Evolutionary conservation across 495 filamentous ascomycete species (phyloP).

Genomic region (Penicillium bovifimosum): DNA sequence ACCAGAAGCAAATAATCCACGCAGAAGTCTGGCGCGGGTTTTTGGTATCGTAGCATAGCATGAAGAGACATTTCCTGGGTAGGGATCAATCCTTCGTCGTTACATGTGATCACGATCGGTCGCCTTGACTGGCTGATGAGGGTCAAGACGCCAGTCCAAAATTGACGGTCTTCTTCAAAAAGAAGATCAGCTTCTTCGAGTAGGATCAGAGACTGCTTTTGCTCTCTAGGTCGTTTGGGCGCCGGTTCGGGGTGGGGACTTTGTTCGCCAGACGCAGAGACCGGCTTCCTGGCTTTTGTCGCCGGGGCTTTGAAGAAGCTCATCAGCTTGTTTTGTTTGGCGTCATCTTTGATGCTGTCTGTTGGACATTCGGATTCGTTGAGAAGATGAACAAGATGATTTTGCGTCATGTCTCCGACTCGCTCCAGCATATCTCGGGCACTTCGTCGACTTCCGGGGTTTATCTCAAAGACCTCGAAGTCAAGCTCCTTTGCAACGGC

Average conservation of each 20-base stretch:
- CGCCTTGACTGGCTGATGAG: slow-evolving; percentile 80
- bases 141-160: slow-evolving; percentile 76
- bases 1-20: slow-evolving; percentile 77
- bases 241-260: slow-evolving; percentile 16
- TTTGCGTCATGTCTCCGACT: slow-evolving; percentile 93
- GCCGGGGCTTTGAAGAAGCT: slow-evolving; percentile 65
- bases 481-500: slow-evolving; percentile 93
- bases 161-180: slow-evolving; percentile 91
- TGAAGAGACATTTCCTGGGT: slow-evolving; percentile 64
- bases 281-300: slow-evolving; percentile 25
- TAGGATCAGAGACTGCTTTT: slow-evolving; percentile 92
- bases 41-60: slow-evolving; percentile 77
- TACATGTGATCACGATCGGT: slow-evolving; percentile 93
- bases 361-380: slow-evolving; percentile 24
- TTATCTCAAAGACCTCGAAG: slow-evolving; percentile 95
- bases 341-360: slow-evolving; percentile 40
- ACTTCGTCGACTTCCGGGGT: slow-evolving; percentile 71
- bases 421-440: slow-evolving; percentile 87
- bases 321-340: slow-evolving; percentile 70
- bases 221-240: slow-evolving; percentile 46
- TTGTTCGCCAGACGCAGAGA: slow-evolving; percentile 6
- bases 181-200: slow-evolving; percentile 92
- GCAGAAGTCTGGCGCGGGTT: slow-evolving; percentile 61
- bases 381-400: slow-evolving; percentile 73
- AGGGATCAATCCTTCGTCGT: slow-evolving; percentile 74